These are phyloP conservation scores for Orychophragmus violaceus DNA, from an alignment of 345 rosid species.

Conservation along the genomic window DNA sequence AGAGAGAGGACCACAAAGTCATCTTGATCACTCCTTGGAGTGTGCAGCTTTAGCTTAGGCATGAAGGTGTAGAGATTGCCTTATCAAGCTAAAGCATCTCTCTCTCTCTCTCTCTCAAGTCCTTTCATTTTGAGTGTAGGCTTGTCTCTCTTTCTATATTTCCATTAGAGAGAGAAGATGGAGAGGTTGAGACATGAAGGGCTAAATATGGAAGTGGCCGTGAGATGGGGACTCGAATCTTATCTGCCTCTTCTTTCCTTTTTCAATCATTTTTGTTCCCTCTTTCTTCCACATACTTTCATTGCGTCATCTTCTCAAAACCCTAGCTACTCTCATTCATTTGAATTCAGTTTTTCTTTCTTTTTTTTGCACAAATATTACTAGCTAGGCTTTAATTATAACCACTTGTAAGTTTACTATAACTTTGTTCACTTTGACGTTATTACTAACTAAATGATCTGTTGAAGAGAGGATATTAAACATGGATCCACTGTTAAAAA, in stretches of 20 bases:
- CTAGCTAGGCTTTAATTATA: no score
- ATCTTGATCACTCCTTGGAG: conserved; percentile 13
- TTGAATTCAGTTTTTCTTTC: background rate
- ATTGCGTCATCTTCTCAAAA: conserved; percentile 5
- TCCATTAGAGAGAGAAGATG: background rate
- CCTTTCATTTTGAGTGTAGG: conserved; percentile 20
- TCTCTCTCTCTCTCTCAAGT: conserved; percentile 13
- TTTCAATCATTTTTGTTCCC: conserved; percentile 43
- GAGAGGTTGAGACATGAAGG: conserved; percentile 41
- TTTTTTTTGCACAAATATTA: no score
- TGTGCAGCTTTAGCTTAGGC: conserved; percentile 32
- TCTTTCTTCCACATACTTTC: conserved; percentile 24
- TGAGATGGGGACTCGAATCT: conserved; percentile 36
- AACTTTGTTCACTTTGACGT: background rate
- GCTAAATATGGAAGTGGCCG: conserved; percentile 35
- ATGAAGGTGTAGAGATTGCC: conserved; percentile 30
- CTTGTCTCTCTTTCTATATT: background rate
- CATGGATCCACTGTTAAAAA: background rate
- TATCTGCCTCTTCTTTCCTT: conserved; percentile 35
- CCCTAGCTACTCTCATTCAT: conserved; percentile 12
- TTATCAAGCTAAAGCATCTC: conserved; percentile 33
- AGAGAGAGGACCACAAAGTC: conserved; percentile 26
- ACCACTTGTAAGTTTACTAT: background rate
- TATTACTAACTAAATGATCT: background rate
- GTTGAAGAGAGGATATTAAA: background rate